Evolutionary conservation across 2,329 filamentous ascomycete species (phyloP), one percentile per base, ranked within the genome.

Genomic region (Elsinoe necatrix): DNA sequence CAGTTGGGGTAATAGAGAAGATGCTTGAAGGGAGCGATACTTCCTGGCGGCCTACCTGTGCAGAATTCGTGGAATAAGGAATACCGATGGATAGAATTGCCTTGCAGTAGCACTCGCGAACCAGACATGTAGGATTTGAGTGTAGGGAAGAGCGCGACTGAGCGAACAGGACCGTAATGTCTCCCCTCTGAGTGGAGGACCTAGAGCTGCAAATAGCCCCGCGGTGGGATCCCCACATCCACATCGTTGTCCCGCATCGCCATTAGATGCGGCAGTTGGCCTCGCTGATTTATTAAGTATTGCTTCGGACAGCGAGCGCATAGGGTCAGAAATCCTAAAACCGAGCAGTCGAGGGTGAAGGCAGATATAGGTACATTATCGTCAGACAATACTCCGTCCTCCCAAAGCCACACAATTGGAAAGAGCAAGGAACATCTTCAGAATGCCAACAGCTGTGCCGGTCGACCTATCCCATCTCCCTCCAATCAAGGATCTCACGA

Each of bases 401-500:
- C 11, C 41, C 12, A n/a, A 11, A 23, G 16, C 20, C 9, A 25
- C 4, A 25, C 41, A 45, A 23, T 8, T 20, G 25, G 41, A 27
- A 45, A 45, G 41, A 45, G 41, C 41, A 21, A 27, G 41, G 41
- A 45, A 45, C 20, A 45, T 7, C 16, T 12, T 14, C 6, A 55
- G 8, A n/a, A 56, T 56, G 54, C 54, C 54, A 9, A 21, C 16
- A 35, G 54, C 54, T 18, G 41, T 56, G 18, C 54, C 54, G 7
- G 54, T 48, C 18, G 54, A 56, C 54, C 54, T 56, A 39, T 56
- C 54, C 50, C 64, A 67, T 16, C 65, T 73, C 42, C 78, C 77
- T 45, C 69, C 71, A 4, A 72, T 84, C 70, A 82, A 83, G 66
- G 81, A 88, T 70, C 75, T 88, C 29, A 88, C 82, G 1, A 82